Conservation (phyloP, 805 yeast species). For the Schwanniomyces polymorphus region DNA sequence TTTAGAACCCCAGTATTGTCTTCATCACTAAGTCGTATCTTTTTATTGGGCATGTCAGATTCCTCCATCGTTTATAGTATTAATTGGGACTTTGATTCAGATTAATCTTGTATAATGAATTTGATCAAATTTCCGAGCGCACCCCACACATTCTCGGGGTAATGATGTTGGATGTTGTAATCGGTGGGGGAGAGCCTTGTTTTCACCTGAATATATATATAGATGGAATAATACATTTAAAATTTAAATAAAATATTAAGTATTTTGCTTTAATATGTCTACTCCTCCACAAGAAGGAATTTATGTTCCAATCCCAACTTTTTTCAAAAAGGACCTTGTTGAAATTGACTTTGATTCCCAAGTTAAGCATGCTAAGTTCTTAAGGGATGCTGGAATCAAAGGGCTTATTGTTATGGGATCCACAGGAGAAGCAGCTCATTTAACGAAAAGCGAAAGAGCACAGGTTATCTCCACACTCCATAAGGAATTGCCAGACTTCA, state of each 20-base stretch:
- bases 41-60: neutral
- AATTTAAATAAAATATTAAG: too few species aligned
- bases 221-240: neutral
- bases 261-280: neutral
- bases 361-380: constrained; percentile 42
- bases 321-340: constrained; percentile 43
- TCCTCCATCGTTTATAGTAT: neutral
- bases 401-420: constrained; percentile 55
- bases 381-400: constrained; percentile 43
- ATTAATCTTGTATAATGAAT: neutral
- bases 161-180: neutral
- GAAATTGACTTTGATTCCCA: constrained; percentile 48
- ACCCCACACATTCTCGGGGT: neutral
- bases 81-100: neutral
- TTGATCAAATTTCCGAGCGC: neutral
- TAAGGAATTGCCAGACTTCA: constrained; percentile 37
- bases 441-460: constrained; percentile 46
- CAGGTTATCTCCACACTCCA: constrained; percentile 30
- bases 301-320: constrained; percentile 56
- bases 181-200: neutral
- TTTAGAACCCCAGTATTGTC: neutral
- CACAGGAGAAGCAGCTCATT: constrained; percentile 56
- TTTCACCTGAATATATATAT: neutral
- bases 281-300: constrained; percentile 30
- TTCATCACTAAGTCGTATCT: neutral